Base-by-base conservation (phyloP, 306 rosid genomes). In the Senna tora region DNA sequence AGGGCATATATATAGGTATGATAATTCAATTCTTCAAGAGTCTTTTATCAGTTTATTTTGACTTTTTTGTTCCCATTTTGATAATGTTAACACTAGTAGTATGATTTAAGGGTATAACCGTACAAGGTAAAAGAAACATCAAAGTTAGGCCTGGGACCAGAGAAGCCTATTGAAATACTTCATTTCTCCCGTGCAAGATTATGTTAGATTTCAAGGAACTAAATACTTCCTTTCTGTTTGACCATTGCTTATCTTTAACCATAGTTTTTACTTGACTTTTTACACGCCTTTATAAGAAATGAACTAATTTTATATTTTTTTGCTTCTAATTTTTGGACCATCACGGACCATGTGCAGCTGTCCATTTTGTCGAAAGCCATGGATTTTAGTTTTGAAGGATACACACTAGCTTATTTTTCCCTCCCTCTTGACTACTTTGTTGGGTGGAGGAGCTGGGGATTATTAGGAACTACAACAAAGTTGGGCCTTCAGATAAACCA, bases 291-390 rank as follows among this genome's bases (percentile, higher is more conserved):
- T 72, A 17, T 25, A 69, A 30, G 8, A 67, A 74, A 75, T 33
- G 72, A 49, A 72, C 88, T 91, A 70, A 91, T 76, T 39, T n/a
- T 69, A 34, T 42, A 19, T n/a, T 56, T 79, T 59, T 70, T 69
- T 51, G 28, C 39, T 20, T 28, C 72, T 65, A 65, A 53, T 61
- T n/a, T 33, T 41, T 84, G 72, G 74, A 68, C 77, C 51, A 17
- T 65, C 72, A 60, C 62, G 91, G 84, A 74, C 72, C 53, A 15
- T 16, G 20, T 17, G 67, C 82, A 95, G 99, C 81, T 95, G 96
- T 77, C 99, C 99, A 65, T 95, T 91, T 80, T 95, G 99, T 72
- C 93, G 97, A 55, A 95, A 95, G 99, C 97, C 91, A 89, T 56
- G 59, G 16, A 14, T 73, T 64, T 53, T 34, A 6, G 21, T 72